Conservation (phyloP, 2,329 filamentous ascomycete genomes). For the Fusarium multiceps region DNA sequence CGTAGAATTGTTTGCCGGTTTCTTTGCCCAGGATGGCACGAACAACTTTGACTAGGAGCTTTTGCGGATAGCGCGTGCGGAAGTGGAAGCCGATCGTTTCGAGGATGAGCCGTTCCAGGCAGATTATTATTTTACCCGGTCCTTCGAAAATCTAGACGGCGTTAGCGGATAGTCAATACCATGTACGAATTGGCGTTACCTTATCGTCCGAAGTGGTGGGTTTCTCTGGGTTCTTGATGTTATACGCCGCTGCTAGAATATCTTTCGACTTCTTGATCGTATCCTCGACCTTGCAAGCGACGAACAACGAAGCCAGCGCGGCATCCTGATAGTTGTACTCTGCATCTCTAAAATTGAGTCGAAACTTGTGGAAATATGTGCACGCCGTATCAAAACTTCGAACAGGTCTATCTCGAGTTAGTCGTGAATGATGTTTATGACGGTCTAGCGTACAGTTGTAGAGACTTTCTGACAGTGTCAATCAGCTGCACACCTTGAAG, state of each 20-base stretch:
- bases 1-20: constrained; percentile 66
- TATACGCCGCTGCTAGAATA: constrained; percentile 90
- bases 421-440: no score
- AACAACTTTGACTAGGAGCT: constrained; percentile 82
- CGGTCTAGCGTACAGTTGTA: constrained; percentile 83
- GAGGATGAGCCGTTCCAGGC: constrained; percentile 90
- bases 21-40: constrained; percentile 63
- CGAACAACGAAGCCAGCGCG: constrained; percentile 87
- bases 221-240: constrained; percentile 77
- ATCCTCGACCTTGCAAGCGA: constrained; percentile 97
- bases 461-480: constrained; percentile 80
- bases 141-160: constrained; percentile 77
- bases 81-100: constrained; percentile 96
- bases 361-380: constrained; percentile 93
- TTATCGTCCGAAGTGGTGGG: constrained; percentile 84
- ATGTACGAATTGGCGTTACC: constrained; percentile 58
- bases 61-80: constrained; percentile 86
- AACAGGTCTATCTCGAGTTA: constrained; percentile 71
- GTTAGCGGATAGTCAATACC: constrained; percentile 8
- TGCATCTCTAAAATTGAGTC: constrained; percentile 82
- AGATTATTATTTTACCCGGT: constrained; percentile 83
- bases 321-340: constrained; percentile 91
- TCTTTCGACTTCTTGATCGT: constrained; percentile 97
- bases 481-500: constrained; percentile 91
- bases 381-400: constrained; percentile 93